Evolutionary conservation across 148 eudicot genomes (phyloP).

Genomic region (Salicornia ramosissima): DNA sequence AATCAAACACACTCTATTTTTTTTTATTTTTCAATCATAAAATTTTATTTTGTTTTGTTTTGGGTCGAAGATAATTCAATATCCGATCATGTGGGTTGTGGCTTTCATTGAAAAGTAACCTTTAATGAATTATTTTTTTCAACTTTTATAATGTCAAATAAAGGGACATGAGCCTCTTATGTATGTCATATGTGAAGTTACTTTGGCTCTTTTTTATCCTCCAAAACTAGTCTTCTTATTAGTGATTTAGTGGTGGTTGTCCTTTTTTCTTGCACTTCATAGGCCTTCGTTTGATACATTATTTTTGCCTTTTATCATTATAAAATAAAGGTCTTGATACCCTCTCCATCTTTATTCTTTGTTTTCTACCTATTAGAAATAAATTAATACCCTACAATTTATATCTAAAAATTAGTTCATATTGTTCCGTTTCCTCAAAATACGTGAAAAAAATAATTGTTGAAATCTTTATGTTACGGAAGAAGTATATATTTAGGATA

Average conservation of each 20-base stretch:
- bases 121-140: conserved; percentile 5
- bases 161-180: conserved; percentile 9
- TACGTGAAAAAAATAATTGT: no score
- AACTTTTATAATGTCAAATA: conserved; percentile 7
- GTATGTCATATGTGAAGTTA: background rate
- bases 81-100: conserved; percentile 49
- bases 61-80: conserved; percentile 27
- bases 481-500: no score
- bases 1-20: no score
- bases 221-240: background rate
- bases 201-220: background rate
- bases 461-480: no score
- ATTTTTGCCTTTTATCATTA: background rate
- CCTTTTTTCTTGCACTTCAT: background rate
- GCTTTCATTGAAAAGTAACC: conserved; percentile 26
- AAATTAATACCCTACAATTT: no score
- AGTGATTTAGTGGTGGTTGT: background rate
- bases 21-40: background rate
- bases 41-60: conserved; percentile 2
- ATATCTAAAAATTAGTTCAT: no score
- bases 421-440: no score
- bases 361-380: no score
- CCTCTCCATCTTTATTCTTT: background rate
- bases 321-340: no score
- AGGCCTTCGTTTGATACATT: background rate